Conservation (phyloP, 192 early-diverging fungal genomes). For the Rhizophagus sp. region DNA sequence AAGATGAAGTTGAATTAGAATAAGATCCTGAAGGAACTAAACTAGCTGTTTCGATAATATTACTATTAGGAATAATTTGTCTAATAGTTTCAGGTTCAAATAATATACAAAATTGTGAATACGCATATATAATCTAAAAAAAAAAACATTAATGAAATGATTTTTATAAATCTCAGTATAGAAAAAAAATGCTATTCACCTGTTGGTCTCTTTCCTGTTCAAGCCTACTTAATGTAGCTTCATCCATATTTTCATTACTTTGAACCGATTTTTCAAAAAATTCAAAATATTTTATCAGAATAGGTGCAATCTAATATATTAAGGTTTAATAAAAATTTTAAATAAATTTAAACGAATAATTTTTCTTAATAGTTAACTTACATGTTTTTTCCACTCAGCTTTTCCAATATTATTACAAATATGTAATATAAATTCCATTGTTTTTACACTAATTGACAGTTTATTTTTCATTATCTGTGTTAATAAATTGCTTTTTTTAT, state of each 20-base stretch:
- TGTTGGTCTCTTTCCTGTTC: constrained; percentile 52
- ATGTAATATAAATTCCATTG: constrained; percentile 42
- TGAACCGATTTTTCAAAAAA: constrained; percentile 46
- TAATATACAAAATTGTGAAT: constrained; percentile 53
- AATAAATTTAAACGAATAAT: background rate
- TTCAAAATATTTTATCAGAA: constrained; percentile 61
- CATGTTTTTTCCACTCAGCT: constrained; percentile 44
- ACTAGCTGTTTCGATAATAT: background rate
- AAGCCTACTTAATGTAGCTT: constrained; percentile 34
- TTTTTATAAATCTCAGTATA: background rate
- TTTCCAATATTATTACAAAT: constrained; percentile 37
- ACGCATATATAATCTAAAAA: constrained; percentile 60
- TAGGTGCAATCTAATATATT: constrained; percentile 49
- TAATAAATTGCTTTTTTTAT: constrained; percentile 21
- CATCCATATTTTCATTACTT: constrained; percentile 24
- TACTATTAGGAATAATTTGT: constrained; percentile 50
- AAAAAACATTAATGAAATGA: background rate
- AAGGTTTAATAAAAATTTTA: background rate
- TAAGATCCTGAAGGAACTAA: background rate
- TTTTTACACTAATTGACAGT: constrained; percentile 36
- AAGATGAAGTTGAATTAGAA: background rate
- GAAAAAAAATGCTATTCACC: constrained; percentile 31
- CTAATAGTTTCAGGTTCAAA: constrained; percentile 57
- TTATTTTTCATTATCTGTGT: constrained; percentile 23
- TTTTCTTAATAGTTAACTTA: constrained; percentile 16